A percentile compares a stretch with the other conserved stretches of the same genome.
Conservation (phyloP, 2,329 filamentous ascomycete species). For the Falciphora oryzae region DNA sequence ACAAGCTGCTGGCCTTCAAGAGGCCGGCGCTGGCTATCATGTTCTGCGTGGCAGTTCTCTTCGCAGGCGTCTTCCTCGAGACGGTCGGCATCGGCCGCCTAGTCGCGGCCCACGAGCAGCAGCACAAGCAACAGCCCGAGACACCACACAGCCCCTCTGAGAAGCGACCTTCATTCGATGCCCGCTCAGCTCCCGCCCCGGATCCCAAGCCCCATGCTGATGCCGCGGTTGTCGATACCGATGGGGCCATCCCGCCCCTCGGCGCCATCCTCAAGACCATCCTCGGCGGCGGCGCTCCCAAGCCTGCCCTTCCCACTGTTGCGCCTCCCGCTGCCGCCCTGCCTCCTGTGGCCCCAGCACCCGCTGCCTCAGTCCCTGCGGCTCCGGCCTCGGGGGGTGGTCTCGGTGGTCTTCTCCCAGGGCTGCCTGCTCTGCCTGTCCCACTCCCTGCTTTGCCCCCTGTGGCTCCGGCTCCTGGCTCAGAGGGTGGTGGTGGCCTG, state of each 20-base stretch:
- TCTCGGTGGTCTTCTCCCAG: too few species aligned
- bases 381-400: background rate
- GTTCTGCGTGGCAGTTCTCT: background rate
- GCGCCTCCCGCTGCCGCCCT: background rate
- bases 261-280: constrained; percentile 1
- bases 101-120: background rate
- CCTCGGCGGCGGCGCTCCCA: background rate
- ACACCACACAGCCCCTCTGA: background rate
- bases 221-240: background rate
- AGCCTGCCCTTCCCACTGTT: background rate
- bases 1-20: background rate
- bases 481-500: background rate
- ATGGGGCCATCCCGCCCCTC: background rate
- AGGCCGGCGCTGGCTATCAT: background rate
- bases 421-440: constrained; percentile 2
- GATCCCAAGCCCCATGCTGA: background rate
- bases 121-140: background rate
- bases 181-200: background rate
- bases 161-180: background rate
- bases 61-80: background rate
- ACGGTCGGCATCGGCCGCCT: background rate
- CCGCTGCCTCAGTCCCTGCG: background rate
- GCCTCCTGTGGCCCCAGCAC: background rate
- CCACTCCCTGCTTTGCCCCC: background rate
- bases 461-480: background rate